A percentile compares a stretch with the other conserved stretches of the same genome.
These are phyloP conservation scores for Dictyophora rubrovolvata DNA, from an alignment of 768 basidiomycete genomes.

Conservation along the genomic window DNA sequence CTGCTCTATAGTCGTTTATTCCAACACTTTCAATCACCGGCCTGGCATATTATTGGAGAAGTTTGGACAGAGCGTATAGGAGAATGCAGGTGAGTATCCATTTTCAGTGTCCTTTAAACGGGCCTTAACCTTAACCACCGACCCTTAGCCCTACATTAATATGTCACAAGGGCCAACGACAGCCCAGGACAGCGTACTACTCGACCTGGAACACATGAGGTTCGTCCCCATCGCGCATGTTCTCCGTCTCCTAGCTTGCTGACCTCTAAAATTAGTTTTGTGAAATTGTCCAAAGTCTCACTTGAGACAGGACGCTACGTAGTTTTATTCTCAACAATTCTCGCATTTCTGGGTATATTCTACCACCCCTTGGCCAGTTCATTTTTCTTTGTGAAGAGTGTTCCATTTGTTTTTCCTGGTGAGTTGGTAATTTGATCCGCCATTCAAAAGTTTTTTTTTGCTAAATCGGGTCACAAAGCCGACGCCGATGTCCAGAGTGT, in stretches of 20 bases:
- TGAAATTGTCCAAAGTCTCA: conserved; percentile 33
- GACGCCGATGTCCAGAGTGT: conserved; percentile 27
- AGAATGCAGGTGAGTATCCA: conserved; percentile 42
- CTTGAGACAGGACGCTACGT: conserved; percentile 43
- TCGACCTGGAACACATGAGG: conserved; percentile 47
- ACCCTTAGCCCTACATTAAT: conserved; percentile 47
- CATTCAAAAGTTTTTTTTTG: neutral
- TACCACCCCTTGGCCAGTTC: conserved; percentile 50
- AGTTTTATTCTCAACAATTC: conserved; percentile 41
- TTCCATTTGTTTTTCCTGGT: neutral
- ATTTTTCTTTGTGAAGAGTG: conserved; percentile 18
- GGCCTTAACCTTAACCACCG: neutral
- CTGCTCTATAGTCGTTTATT: conserved; percentile 40
- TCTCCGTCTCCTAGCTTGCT: neutral
- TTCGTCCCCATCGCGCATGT: neutral
- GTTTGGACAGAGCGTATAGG: conserved; percentile 43
- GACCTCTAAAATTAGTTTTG: conserved; percentile 26
- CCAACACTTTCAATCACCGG: conserved; percentile 45
- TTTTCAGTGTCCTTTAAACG: neutral
- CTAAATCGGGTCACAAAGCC: neutral
- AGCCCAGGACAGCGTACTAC: conserved; percentile 50
- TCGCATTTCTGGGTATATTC: conserved; percentile 33
- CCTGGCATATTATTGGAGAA: conserved; percentile 37
- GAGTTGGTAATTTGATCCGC: neutral
- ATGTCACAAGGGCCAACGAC: conserved; percentile 41